phyloP scores from a whole-genome alignment of 2,329 filamentous ascomycete species.

The Blastomyces parvus region DNA sequence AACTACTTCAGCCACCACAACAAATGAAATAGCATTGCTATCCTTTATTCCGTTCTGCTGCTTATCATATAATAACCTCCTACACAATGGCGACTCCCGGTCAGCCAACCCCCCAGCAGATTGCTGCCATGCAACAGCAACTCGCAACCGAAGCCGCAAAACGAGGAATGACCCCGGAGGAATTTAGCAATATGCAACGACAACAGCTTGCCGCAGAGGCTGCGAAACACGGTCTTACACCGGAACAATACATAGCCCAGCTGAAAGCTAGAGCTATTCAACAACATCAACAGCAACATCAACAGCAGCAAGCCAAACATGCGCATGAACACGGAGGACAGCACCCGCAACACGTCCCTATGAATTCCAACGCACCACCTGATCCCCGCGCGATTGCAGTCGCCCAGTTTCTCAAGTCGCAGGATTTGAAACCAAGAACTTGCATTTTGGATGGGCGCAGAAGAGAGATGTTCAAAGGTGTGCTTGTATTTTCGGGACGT shows the following conservation, averaged over 20 bases:
- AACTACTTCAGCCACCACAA: not conserved
- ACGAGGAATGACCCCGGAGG: constrained; percentile 70
- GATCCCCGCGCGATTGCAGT: constrained; percentile 83
- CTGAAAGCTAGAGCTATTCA: constrained; percentile 27
- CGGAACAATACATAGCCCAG: constrained; percentile 41
- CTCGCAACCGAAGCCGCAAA: constrained; percentile 73
- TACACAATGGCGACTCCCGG: constrained; percentile 26
- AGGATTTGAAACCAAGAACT: constrained; percentile 80
- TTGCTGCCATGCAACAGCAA: constrained; percentile 72
- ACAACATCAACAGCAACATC: constrained; percentile 30
- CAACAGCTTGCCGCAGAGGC: constrained; percentile 39
- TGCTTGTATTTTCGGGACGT: not conserved
- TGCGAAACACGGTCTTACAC: constrained; percentile 44
- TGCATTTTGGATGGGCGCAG: constrained; percentile 92
- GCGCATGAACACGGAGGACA: constrained; percentile 23
- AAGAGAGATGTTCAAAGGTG: constrained; percentile 97
- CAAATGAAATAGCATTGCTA: not conserved
- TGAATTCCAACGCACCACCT: constrained; percentile 51
- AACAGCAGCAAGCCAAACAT: constrained; percentile 30
- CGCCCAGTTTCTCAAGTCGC: constrained; percentile 73
- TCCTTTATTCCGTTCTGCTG: not conserved
- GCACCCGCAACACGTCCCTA: constrained; percentile 37
- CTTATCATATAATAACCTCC: not conserved
- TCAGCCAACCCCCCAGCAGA: constrained; percentile 69
- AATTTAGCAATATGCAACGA: constrained; percentile 61